These are phyloP conservation scores for Tetracladium setigerum DNA, from an alignment of 495 filamentous ascomycete genomes.

Conservation along the genomic window DNA sequence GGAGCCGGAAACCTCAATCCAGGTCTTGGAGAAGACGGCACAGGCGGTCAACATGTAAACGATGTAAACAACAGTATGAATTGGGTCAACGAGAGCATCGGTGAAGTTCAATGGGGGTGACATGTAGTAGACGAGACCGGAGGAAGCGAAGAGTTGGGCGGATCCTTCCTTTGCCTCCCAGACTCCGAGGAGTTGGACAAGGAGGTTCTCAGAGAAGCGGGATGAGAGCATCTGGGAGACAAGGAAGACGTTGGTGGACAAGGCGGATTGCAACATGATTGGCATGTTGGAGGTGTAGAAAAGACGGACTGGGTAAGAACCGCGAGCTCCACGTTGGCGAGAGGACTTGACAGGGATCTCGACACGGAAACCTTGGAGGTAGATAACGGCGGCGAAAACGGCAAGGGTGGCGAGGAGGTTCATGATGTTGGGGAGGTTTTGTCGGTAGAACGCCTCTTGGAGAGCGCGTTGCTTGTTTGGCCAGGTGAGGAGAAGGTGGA, in stretches of 20 bases:
- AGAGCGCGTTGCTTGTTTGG: conserved; percentile 96
- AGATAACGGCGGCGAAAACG: conserved; percentile 97
- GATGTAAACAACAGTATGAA: conserved; percentile 95
- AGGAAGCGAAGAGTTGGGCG: conserved; percentile 85
- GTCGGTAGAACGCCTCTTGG: conserved; percentile 96
- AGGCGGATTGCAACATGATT: conserved; percentile 98
- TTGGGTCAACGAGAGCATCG: conserved; percentile 89
- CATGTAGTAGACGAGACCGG: conserved; percentile 98
- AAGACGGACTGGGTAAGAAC: conserved; percentile 69
- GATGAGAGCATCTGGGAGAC: conserved; percentile 99
- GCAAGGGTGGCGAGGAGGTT: conserved; percentile 89
- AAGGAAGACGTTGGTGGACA: conserved; percentile 98
- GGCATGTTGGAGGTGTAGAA: conserved; percentile 95
- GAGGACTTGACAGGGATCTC: conserved; percentile 99
- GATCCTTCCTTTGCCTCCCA: conserved; percentile 98
- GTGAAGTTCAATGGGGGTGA: conserved; percentile 95
- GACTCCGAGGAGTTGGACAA: conserved; percentile 91
- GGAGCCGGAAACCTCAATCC: conserved; percentile 98
- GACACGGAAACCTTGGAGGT: conserved; percentile 99
- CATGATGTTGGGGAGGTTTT: conserved; percentile 99
- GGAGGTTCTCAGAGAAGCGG: conserved; percentile 95
- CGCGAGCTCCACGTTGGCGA: conserved; percentile 96
- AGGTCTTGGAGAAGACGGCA: conserved; percentile 98
- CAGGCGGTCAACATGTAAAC: conserved; percentile 96
- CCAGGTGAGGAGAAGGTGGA: conserved; percentile 98